Evolutionary conservation across 805 yeast species (phyloP).

Genomic region (Pichia pseudocactophila): DNA sequence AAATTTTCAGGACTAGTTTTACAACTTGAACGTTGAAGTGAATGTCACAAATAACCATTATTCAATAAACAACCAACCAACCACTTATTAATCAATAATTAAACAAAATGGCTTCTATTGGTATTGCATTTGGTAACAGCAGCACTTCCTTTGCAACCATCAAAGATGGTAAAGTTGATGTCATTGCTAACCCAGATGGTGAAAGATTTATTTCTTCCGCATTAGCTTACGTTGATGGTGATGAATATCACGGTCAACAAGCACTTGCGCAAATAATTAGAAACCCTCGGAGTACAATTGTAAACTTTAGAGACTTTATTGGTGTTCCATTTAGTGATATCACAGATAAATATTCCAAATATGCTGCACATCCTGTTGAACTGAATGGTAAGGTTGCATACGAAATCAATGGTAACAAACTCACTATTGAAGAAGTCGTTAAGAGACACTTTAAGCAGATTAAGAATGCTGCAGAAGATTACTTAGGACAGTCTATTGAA

Average conservation of each 20-base stretch:
- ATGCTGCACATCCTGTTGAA: conserved; percentile 60
- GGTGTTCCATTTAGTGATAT: conserved; percentile 67
- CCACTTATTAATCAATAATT: neutral
- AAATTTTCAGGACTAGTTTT: too few relatives aligned
- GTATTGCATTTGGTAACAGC: conserved; percentile 94
- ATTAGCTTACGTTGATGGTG: conserved; percentile 83
- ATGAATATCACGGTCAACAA: conserved; percentile 96
- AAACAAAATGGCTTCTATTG: conserved; percentile 54
- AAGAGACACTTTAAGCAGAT: conserved; percentile 78
- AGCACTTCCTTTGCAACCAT: conserved; percentile 91
- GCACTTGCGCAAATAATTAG: conserved; percentile 88
- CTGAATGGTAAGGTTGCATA: conserved; percentile 62
- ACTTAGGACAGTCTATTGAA: conserved; percentile 69
- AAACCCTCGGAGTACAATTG: conserved; percentile 78
- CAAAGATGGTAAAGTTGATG: conserved; percentile 87
- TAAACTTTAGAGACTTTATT: conserved; percentile 88
- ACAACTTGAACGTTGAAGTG: too few relatives aligned
- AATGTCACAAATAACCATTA: too few relatives aligned
- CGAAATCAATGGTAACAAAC: conserved; percentile 45
- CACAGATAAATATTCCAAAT: conserved; percentile 53
- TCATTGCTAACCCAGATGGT: conserved; percentile 98
- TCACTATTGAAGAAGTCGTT: conserved; percentile 70
- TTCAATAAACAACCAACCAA: neutral
- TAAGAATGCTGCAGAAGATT: conserved; percentile 86
- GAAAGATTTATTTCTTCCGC: conserved; percentile 94